Conservation (phyloP, 2,329 filamentous ascomycete species). For the Diaporthe humulicola region DNA sequence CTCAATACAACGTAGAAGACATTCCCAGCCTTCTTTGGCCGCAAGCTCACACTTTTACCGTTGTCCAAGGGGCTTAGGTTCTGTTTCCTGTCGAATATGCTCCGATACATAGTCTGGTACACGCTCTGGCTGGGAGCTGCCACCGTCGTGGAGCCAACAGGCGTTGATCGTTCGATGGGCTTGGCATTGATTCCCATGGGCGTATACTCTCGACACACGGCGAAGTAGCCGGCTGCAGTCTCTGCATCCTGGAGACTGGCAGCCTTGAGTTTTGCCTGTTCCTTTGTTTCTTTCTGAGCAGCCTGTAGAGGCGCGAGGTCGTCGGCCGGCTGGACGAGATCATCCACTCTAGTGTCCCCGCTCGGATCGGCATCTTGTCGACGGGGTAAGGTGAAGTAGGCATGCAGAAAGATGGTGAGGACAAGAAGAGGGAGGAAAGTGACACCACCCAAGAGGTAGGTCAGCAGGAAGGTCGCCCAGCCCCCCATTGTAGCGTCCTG, state of each 20-base stretch:
- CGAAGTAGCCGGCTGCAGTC: constrained; percentile 91
- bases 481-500: constrained; percentile 56
- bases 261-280: constrained; percentile 69
- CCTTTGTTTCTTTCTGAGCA: constrained; percentile 69
- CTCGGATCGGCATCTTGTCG: constrained; percentile 55
- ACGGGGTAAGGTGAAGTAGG: constrained; percentile 76
- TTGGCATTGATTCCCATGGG: constrained; percentile 93
- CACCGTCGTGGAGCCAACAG: constrained; percentile 80
- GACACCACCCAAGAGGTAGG: constrained; percentile 88
- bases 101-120: constrained; percentile 98
- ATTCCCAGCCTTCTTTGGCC: constrained; percentile 79
- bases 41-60: constrained; percentile 61
- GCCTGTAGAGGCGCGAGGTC: constrained; percentile 75
- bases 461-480: constrained; percentile 73
- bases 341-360: constrained; percentile 50
- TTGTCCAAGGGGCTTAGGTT: constrained; percentile 61
- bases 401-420: constrained; percentile 71
- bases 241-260: constrained; percentile 73
- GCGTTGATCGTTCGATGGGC: constrained; percentile 87
- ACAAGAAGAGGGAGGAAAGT: constrained; percentile 86
- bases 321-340: constrained; percentile 71
- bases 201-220: constrained; percentile 93
- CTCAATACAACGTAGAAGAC: constrained; percentile 93
- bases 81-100: constrained; percentile 88
- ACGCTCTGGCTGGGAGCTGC: constrained; percentile 90